These are phyloP conservation scores for Saccharomycopsis sp. DNA, from an alignment of 805 yeast species.

Conservation along the genomic window DNA sequence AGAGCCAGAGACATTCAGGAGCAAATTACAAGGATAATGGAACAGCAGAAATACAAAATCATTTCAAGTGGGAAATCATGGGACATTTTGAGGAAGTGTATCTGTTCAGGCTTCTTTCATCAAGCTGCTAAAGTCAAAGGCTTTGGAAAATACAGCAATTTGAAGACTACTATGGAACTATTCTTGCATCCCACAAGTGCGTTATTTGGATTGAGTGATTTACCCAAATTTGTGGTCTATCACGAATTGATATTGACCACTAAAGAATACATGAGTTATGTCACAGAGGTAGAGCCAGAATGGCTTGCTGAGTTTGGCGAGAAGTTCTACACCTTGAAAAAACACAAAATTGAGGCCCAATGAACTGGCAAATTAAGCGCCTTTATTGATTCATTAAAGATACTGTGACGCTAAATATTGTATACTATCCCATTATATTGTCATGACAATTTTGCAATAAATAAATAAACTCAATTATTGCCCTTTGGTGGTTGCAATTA, in stretches of 20 bases:
- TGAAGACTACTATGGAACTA: constrained; percentile 55
- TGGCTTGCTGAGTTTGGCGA: constrained; percentile 59
- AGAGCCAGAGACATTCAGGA: constrained; percentile 75
- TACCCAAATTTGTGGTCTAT: constrained; percentile 74
- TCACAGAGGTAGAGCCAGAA: constrained; percentile 70
- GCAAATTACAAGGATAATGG: constrained; percentile 58
- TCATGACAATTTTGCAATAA: too few relatives aligned
- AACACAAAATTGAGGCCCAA: background rate
- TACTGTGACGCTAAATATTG: too few relatives aligned
- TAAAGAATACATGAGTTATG: constrained; percentile 88
- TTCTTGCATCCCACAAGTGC: constrained; percentile 85
- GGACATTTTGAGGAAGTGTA: constrained; percentile 51
- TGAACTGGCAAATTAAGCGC: background rate
- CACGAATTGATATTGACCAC: constrained; percentile 77
- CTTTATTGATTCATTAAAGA: too few relatives aligned
- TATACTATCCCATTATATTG: too few relatives aligned
- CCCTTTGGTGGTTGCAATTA: constrained; percentile 22
- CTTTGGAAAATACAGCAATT: constrained; percentile 45
- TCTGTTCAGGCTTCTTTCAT: constrained; percentile 63
- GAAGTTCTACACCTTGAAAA: constrained; percentile 26
- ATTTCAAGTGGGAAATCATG: constrained; percentile 48
- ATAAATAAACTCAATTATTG: too few relatives aligned
- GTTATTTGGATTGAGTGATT: constrained; percentile 45
- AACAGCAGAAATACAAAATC: constrained; percentile 38
- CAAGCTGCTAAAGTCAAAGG: constrained; percentile 60